phyloP scores from a whole-genome alignment of 345 rosid genomes.

The Melaleuca alternifolia region DNA sequence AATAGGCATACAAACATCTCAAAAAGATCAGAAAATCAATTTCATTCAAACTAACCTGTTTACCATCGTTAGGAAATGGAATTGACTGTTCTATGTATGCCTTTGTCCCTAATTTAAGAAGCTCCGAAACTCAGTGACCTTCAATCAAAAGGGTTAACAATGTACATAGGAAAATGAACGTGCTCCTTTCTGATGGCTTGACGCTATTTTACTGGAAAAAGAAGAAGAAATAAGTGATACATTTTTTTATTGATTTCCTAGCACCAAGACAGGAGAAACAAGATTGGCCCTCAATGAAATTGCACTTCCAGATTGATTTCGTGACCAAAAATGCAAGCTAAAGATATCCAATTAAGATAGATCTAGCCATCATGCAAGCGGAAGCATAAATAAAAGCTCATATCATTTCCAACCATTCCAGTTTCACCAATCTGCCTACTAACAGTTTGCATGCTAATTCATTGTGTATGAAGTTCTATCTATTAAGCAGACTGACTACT shows the following conservation, averaged over 20 bases:
- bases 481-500: not conserved
- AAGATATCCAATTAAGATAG: not conserved
- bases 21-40: not conserved
- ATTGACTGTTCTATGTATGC: slow-evolving; percentile 9
- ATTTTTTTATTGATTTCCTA: not conserved
- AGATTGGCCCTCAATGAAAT: not conserved
- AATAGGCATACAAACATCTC: not conserved
- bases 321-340: not conserved
- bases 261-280: not conserved
- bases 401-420: not conserved
- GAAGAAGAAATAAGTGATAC: not conserved
- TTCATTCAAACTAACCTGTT: slow-evolving; percentile 1
- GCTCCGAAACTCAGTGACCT: not conserved
- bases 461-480: not conserved
- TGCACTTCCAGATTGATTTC: not conserved
- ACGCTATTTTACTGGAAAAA: not conserved
- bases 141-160: not conserved
- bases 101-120: slow-evolving; percentile 5
- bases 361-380: not conserved
- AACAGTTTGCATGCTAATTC: not conserved
- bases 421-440: not conserved
- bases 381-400: not conserved
- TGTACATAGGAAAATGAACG: not conserved
- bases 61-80: slow-evolving; percentile 9
- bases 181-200: not conserved